Base-by-base conservation (phyloP, 768 basidiomycete species). In the Tylopilus cervinicoccineus region DNA sequence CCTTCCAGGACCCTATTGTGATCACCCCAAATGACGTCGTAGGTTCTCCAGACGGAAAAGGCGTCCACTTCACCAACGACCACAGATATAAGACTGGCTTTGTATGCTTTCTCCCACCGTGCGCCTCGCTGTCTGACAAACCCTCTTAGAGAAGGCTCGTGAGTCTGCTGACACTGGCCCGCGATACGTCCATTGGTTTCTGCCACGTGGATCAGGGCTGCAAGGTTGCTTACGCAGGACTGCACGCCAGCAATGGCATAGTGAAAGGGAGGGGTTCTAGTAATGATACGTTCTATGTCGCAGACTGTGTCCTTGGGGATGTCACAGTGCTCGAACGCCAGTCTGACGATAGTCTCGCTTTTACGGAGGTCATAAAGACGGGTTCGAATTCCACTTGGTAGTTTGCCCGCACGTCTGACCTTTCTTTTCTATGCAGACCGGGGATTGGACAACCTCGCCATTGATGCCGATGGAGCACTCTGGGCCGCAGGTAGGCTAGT, bases 11-110 rank as follows among this genome's bases (percentile, higher is more conserved):
- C 58, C 69, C 75, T 12, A 62, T 77, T 11, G 72, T 89, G 20
- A 33, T 75, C 11, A 79, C 84, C 5, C 88, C 88, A 2, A 89
- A 88, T 58, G 87, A 88, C 58, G 45, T 89, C 13, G 76, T 80
- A n/a, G 86, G 86, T 24, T 75, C 72, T 26, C 60, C 77, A 3
- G 81, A 87, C 53, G 84, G 84, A 23, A 70, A 76, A 50, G 78
- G 76, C 32, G 80, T 88, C 48, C 80, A 79, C 61, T 78, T 88
- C 59, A 84, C 86, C 26, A 90, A 89, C 56, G 84, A 87, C 50
- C 73, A 81, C 52, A 70, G 71, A 17, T 58, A 58, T 33, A 86
- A 84, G 68, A 64, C 72, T 17, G 76, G 81, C 42, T 52, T 71
- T 43, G 84, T 86, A 59, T 41, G 81, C 64, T 26, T 13, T 36